A percentile compares a stretch with the other conserved stretches of the same genome.
These are phyloP conservation scores for Aspergillus costaricaensis DNA, from an alignment of 2,329 filamentous ascomycete genomes.

Conservation along the genomic window DNA sequence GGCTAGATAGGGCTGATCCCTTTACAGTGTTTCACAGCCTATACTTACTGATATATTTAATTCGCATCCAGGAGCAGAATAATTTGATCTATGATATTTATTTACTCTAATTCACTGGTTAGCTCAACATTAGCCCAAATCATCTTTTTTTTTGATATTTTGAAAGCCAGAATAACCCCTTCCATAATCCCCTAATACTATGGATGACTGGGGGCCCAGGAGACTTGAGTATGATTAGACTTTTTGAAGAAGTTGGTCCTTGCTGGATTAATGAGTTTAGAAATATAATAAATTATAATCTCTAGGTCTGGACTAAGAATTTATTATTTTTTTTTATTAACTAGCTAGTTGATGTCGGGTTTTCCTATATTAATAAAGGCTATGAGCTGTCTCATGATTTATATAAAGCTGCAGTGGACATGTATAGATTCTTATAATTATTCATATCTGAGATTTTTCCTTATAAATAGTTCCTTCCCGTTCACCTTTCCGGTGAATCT, in stretches of 20 bases:
- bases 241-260: background rate
- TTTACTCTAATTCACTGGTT: slow-evolving; percentile 32
- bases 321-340: background rate
- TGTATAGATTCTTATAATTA: slow-evolving; percentile 53
- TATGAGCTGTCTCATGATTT: slow-evolving; percentile 30
- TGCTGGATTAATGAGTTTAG: background rate
- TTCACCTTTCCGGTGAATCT: slow-evolving; percentile 54
- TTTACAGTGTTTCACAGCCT: slow-evolving; percentile 1
- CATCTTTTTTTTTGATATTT: slow-evolving; percentile 6
- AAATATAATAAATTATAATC: background rate
- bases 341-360: background rate
- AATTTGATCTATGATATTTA: slow-evolving; percentile 28
- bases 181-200: background rate
- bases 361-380: slow-evolving; percentile 28
- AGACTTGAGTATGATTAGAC: background rate
- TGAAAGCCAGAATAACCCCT: background rate
- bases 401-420: slow-evolving; percentile 49
- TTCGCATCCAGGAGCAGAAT: slow-evolving; percentile 30
- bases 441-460: slow-evolving; percentile 52
- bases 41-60: slow-evolving; percentile 16
- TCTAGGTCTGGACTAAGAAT: background rate
- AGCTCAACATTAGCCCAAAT: slow-evolving; percentile 25
- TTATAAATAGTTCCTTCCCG: slow-evolving; percentile 36
- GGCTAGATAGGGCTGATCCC: too few species aligned
- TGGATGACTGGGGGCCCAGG: slow-evolving; percentile 1